Conservation (phyloP, 129 eudicot species). For the Logfia minima region DNA sequence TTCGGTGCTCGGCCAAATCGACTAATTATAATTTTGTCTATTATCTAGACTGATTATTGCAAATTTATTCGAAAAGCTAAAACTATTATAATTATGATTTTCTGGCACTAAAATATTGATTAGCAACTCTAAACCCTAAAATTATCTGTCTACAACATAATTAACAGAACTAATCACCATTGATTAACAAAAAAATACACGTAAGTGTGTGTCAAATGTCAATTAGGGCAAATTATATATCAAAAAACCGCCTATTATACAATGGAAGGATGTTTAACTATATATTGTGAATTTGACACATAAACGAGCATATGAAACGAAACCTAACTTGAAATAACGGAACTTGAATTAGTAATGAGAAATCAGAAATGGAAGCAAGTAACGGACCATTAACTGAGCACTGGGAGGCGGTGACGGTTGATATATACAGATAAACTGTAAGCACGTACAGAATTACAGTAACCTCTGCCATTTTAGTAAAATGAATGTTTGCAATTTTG, state of each 20-base stretch:
- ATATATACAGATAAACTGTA: constrained; percentile 24
- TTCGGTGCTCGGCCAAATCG: background rate
- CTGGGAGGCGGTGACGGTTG: constrained; percentile 36
- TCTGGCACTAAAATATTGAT: background rate
- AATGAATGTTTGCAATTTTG: background rate
- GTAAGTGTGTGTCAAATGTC: background rate
- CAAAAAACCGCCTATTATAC: background rate
- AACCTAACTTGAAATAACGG: constrained; percentile 10
- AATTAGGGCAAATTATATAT: constrained; percentile 8
- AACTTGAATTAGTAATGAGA: constrained; percentile 12
- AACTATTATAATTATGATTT: background rate
- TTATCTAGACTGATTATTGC: background rate
- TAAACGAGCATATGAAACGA: background rate
- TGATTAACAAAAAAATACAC: background rate
- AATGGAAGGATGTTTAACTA: background rate
- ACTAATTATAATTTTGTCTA: background rate
- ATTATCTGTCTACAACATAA: background rate
- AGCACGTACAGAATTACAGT: constrained; percentile 16
- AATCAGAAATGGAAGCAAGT: background rate
- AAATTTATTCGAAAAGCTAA: background rate
- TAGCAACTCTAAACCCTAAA: background rate
- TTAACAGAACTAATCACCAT: background rate
- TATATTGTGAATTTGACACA: background rate
- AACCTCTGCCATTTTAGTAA: constrained; percentile 18
- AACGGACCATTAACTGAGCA: constrained; percentile 43